These are phyloP conservation scores for Juglanconis sp. DNA, from an alignment of 2,329 filamentous ascomycete species.

Conservation along the genomic window DNA sequence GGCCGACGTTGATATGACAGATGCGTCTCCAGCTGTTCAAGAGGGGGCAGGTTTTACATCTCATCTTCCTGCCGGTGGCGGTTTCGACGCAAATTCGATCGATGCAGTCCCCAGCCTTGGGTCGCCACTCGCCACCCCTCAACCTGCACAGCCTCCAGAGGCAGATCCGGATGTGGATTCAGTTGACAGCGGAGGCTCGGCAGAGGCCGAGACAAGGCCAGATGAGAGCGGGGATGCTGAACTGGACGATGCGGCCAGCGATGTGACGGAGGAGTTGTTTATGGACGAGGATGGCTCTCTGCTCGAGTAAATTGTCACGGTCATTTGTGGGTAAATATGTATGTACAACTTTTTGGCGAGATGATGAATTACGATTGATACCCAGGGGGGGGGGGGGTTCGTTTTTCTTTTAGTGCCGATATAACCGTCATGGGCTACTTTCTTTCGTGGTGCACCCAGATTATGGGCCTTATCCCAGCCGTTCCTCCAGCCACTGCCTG, in stretches of 20 bases:
- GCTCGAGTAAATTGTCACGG: slow-evolving; percentile 9
- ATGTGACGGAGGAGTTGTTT: slow-evolving; percentile 28
- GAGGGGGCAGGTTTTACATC: neutral
- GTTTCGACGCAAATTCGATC: neutral
- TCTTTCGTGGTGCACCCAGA: neutral
- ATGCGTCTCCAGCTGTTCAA: neutral
- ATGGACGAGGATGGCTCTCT: slow-evolving; percentile 32
- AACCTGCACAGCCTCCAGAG: neutral
- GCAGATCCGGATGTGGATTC: neutral
- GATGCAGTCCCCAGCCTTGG: neutral
- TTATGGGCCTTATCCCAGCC: neutral
- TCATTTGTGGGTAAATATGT: neutral
- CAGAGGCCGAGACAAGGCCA: neutral
- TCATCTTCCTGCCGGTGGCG: too few relatives aligned
- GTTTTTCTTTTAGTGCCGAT: neutral
- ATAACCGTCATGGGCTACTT: neutral
- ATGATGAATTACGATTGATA: neutral
- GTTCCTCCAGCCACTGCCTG: slow-evolving; percentile 12
- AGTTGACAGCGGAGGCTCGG: neutral
- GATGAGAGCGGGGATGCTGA: slow-evolving; percentile 7
- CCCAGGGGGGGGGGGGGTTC: neutral
- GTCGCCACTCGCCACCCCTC: neutral
- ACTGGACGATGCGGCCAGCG: slow-evolving; percentile 20
- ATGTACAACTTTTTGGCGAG: neutral
- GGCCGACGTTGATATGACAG: slow-evolving; percentile 2